These are phyloP conservation scores for Pleoardoris graminearum DNA, from an alignment of 2,329 filamentous ascomycete species.

Conservation along the genomic window DNA sequence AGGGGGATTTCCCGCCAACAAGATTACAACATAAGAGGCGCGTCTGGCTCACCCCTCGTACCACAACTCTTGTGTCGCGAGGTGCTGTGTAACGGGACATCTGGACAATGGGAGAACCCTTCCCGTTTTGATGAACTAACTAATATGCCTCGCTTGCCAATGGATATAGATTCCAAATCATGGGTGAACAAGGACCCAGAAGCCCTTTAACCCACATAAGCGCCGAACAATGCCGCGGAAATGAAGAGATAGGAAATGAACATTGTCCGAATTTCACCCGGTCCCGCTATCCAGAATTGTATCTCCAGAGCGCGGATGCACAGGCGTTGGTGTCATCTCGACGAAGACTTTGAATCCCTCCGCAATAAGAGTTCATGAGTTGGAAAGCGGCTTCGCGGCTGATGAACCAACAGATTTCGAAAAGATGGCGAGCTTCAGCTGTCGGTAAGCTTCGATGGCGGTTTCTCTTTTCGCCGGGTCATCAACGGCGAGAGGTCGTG, in stretches of 20 bases:
- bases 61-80: too few species aligned
- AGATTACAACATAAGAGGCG: too few species aligned
- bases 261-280: background rate
- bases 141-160: constrained; percentile 3
- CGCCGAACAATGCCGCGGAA: background rate
- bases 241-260: background rate
- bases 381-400: background rate
- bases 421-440: constrained; percentile 39
- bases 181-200: background rate
- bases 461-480: constrained; percentile 29
- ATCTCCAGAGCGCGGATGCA: too few species aligned
- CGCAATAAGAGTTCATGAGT: background rate
- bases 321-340: too few species aligned
- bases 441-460: constrained; percentile 40
- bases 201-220: background rate
- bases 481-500: constrained; percentile 14
- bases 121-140: background rate
- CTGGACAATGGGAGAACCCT: too few species aligned
- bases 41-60: too few species aligned
- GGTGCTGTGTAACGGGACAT: too few species aligned
- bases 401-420: constrained; percentile 35
- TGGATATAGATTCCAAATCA: constrained; percentile 7
- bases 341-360: background rate
- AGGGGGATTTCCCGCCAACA: too few species aligned
- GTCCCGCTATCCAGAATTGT: background rate